Evolutionary conservation across 257 asterid species (phyloP).

Genomic region (Solanum gracilifrons): DNA sequence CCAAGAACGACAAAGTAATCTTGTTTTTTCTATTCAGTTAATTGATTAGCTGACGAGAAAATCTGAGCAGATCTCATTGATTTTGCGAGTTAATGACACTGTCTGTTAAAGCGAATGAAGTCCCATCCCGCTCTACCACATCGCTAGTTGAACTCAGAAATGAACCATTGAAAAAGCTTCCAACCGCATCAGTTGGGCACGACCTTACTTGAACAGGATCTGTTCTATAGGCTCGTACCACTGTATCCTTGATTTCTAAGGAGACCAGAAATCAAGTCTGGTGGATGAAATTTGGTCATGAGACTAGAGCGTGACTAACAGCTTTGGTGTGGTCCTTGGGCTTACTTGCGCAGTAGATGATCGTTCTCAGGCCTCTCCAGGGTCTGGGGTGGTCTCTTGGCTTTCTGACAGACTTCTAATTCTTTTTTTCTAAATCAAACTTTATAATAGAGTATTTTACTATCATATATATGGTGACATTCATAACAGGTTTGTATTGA

Average conservation of each 20-base stretch:
- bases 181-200: background rate
- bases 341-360: background rate
- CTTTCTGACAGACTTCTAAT: background rate
- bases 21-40: too few relatives aligned
- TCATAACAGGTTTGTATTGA: background rate
- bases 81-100: background rate
- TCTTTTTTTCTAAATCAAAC: background rate
- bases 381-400: background rate
- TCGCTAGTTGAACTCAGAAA: background rate
- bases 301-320: background rate
- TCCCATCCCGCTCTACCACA: background rate
- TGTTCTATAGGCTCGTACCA: background rate
- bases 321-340: background rate
- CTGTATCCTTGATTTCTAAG: background rate
- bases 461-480: background rate
- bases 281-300: background rate
- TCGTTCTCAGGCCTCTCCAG: background rate
- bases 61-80: background rate
- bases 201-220: background rate
- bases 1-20: too few relatives aligned
- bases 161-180: background rate
- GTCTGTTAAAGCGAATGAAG: background rate
- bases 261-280: background rate
- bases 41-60: too few relatives aligned
- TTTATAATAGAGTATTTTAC: background rate